Percentiles rank a stretch among this genome's conserved stretches.
Conservation (phyloP, 2,329 filamentous ascomycete species). For the Ophiostoma quercus region DNA sequence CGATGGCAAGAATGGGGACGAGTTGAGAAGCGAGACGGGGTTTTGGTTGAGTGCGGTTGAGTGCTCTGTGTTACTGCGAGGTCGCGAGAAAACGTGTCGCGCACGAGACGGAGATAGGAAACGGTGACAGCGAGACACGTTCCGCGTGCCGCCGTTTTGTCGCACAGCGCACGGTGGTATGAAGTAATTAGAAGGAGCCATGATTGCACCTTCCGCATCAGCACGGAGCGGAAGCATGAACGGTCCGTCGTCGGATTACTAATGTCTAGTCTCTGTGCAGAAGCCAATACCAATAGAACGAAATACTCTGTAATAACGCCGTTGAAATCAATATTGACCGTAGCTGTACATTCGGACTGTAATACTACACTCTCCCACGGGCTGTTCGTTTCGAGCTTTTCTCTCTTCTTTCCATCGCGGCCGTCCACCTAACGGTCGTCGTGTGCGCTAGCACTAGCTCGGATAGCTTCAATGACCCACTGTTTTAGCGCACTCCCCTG, state of each 20-base stretch:
- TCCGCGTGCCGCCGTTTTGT: neutral
- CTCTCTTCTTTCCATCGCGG: neutral
- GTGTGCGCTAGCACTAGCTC: constrained; percentile 6
- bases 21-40: neutral
- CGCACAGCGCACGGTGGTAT: neutral
- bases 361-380: neutral
- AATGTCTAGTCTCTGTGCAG: no score
- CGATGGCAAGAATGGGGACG: neutral
- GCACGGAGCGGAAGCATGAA: neutral
- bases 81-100: constrained; percentile 9
- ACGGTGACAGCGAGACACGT: neutral
- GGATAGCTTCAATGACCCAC: neutral
- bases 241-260: neutral
- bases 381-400: neutral
- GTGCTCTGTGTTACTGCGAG: neutral
- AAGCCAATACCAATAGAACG: neutral
- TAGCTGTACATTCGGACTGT: neutral
- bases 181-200: neutral
- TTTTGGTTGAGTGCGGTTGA: neutral
- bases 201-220: neutral
- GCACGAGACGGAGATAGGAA: constrained; percentile 2
- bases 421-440: neutral
- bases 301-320: neutral
- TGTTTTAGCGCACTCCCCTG: neutral
- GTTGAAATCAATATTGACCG: neutral